Conservation (phyloP, 139 green algal genomes). For the Raphidocelis subcapitata region DNA sequence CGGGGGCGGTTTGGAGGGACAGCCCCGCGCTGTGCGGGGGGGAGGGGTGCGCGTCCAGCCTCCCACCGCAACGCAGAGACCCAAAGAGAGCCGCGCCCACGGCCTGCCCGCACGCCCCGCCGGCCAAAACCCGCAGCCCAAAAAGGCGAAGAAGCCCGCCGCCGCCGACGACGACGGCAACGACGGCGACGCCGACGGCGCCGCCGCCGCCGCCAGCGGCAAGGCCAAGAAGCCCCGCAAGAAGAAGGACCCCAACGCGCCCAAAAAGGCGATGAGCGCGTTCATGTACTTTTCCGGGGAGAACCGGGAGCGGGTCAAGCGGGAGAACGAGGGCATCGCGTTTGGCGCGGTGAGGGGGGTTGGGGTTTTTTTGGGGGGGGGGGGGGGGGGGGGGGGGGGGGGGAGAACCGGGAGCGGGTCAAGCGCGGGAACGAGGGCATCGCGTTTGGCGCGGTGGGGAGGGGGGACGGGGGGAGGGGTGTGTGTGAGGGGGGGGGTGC, state of each 20-base stretch:
- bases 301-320: conserved; percentile 57
- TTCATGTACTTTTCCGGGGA: conserved; percentile 88
- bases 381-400: not conserved
- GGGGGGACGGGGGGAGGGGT: no score
- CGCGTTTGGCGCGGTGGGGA: conserved; percentile 61
- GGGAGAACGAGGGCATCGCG: conserved; percentile 52
- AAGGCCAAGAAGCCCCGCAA: conserved; percentile 57
- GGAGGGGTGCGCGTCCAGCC: no score
- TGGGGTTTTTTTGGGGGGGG: not conserved
- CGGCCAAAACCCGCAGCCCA: no score
- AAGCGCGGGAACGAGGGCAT: conserved; percentile 36
- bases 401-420: not conserved
- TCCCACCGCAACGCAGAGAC: no score
- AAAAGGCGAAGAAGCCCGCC: conserved; percentile 38
- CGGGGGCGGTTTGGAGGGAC: no score
- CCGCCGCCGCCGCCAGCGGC: not conserved
- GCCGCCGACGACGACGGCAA: not conserved
- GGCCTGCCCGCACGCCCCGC: no score
- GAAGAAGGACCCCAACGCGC: conserved; percentile 81
- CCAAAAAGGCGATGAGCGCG: conserved; percentile 77
- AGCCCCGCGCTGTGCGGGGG: no score
- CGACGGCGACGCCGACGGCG: not conserved
- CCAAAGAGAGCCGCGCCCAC: no score
- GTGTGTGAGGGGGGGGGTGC: no score
- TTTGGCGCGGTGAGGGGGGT: conserved; percentile 21